These are phyloP conservation scores for Citrus maxima DNA, from an alignment of 345 rosid genomes.

Conservation along the genomic window DNA sequence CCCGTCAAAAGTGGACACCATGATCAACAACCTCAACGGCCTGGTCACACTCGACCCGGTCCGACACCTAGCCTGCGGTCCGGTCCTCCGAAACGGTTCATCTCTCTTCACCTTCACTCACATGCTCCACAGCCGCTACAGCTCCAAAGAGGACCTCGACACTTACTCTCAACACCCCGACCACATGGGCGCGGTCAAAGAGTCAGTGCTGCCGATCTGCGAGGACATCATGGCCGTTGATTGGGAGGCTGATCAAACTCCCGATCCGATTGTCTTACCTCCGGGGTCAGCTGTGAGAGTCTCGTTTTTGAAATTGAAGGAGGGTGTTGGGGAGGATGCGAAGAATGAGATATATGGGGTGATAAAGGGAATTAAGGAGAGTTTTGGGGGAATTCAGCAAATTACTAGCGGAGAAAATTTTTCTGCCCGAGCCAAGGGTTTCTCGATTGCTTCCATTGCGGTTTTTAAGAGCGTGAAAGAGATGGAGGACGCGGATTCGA, in stretches of 20 bases:
- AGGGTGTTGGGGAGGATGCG: conserved; percentile 32
- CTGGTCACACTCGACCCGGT: conserved; percentile 54
- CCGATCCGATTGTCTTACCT: conserved; percentile 22
- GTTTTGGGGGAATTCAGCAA: conserved; percentile 38
- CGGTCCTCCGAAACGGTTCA: conserved; percentile 43
- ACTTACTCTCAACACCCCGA: conserved; percentile 58
- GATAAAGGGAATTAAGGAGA: conserved; percentile 43
- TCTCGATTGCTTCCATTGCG: conserved; percentile 60
- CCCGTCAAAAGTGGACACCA: conserved; percentile 39
- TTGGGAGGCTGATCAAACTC: conserved; percentile 50
- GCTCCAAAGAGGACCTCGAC: conserved; percentile 50
- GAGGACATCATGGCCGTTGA: conserved; percentile 86
- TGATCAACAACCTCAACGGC: conserved; percentile 56
- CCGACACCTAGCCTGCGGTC: conserved; percentile 61
- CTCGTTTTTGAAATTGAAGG: conserved; percentile 59
- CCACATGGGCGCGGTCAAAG: conserved; percentile 57
- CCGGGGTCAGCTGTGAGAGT: conserved; percentile 46
- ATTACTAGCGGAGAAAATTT: conserved; percentile 70
- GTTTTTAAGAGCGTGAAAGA: conserved; percentile 44
- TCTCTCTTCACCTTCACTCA: conserved; percentile 62
- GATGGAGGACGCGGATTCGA: conserved; percentile 37
- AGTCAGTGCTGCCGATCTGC: conserved; percentile 57
- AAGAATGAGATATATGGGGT: conserved; percentile 53
- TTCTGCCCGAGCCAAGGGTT: conserved; percentile 73
- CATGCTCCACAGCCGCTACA: conserved; percentile 85